A percentile compares a stretch with the other conserved stretches of the same genome.
These are phyloP conservation scores for Exutisphaerella laricina DNA, from an alignment of 2,329 filamentous ascomycete genomes.

Conservation along the genomic window DNA sequence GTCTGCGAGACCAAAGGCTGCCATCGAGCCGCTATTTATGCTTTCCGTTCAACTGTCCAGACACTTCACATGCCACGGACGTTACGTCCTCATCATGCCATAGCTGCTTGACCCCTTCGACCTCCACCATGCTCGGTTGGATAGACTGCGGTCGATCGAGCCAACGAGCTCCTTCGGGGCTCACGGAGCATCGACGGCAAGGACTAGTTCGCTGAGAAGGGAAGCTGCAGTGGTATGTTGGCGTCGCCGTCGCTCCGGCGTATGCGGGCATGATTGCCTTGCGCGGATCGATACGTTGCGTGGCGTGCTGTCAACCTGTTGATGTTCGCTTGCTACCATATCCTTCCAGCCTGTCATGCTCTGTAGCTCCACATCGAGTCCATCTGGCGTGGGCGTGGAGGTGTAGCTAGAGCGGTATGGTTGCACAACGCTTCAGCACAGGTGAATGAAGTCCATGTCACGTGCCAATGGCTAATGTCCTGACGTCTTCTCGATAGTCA, in stretches of 20 bases:
- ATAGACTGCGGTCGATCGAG: slow-evolving; percentile 18
- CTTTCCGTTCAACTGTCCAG: slow-evolving; percentile 18
- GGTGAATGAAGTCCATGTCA: slow-evolving; percentile 16
- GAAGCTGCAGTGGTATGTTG: slow-evolving; percentile 24
- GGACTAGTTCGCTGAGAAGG: slow-evolving; percentile 35
- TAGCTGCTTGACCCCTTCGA: slow-evolving; percentile 10
- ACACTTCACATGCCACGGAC: slow-evolving; percentile 9
- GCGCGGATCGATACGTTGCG: slow-evolving; percentile 31
- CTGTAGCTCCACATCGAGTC: slow-evolving; percentile 19
- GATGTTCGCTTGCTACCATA: slow-evolving; percentile 35
- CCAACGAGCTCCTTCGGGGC: slow-evolving; percentile 44
- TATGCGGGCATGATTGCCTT: slow-evolving; percentile 24
- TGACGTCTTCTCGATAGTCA: neutral
- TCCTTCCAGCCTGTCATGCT: slow-evolving; percentile 33
- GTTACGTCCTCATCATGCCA: slow-evolving; percentile 15
- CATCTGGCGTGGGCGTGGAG: slow-evolving; percentile 16
- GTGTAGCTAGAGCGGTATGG: slow-evolving; percentile 5
- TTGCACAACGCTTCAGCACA: slow-evolving; percentile 8
- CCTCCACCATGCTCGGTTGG: slow-evolving; percentile 1
- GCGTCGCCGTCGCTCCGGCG: slow-evolving; percentile 22
- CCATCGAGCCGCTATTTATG: slow-evolving; percentile 29
- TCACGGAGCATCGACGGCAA: slow-evolving; percentile 37
- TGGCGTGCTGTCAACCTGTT: slow-evolving; percentile 44
- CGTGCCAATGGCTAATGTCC: slow-evolving; percentile 8
- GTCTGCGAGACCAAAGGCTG: slow-evolving; percentile 10